Evolutionary conservation across 2,329 filamentous ascomycete species (phyloP).

Genomic region (Diaporthe destruens): DNA sequence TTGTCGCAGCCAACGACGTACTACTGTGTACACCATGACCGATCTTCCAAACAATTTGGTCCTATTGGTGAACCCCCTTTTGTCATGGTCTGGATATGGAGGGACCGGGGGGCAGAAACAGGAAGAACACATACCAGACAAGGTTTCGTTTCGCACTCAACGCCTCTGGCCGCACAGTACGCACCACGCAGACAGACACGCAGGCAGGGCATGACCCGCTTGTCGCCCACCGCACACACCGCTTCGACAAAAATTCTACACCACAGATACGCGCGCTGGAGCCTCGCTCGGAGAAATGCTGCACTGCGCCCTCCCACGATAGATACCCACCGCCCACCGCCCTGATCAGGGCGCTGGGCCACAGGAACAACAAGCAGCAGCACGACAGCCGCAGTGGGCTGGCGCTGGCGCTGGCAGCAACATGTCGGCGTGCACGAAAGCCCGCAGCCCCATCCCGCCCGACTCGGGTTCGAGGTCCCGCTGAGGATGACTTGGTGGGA

Average conservation of each 20-base stretch:
- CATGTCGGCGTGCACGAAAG: conserved; percentile 26
- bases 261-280: conserved; percentile 22
- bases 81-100: conserved; percentile 1
- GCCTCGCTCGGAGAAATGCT: conserved; percentile 9
- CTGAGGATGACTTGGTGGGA: conserved; percentile 15
- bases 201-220: conserved; percentile 4
- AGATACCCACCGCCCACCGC: conserved; percentile 11
- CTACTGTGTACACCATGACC: no score
- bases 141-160: conserved; percentile 11
- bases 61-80: background rate
- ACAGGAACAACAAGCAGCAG: conserved; percentile 25
- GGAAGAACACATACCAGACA: conserved; percentile 5
- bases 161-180: conserved; percentile 17
- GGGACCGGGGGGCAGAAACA: background rate
- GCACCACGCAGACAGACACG: background rate
- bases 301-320: background rate
- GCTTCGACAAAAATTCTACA: conserved; percentile 1
- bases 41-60: background rate
- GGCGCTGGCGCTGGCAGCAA: background rate
- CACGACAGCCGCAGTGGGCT: conserved; percentile 5
- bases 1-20: background rate
- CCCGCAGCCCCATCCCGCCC: conserved; percentile 28
- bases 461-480: conserved; percentile 31
- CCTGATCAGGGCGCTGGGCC: conserved; percentile 5
- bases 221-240: conserved; percentile 25